phyloP scores from a whole-genome alignment of 345 rosid genomes.

The Moricandia arvensis region DNA sequence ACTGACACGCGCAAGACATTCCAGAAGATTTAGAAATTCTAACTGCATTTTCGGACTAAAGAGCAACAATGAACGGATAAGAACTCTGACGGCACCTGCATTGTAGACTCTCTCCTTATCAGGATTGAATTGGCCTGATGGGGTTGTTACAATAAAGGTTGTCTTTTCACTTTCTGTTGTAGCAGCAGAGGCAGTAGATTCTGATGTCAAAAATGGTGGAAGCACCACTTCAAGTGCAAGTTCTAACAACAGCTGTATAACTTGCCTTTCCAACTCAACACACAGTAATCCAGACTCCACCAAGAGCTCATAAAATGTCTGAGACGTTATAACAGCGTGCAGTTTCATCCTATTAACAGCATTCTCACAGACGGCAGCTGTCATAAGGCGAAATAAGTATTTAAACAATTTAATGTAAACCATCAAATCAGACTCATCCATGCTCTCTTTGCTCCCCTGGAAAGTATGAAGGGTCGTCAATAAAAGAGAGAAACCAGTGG shows the following conservation, averaged over 20 bases:
- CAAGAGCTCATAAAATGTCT: conserved; percentile 88
- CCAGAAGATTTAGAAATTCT: conserved; percentile 73
- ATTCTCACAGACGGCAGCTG: conserved; percentile 82
- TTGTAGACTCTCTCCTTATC: conserved; percentile 84
- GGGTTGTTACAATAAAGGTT: conserved; percentile 52
- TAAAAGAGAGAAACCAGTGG: conserved; percentile 96
- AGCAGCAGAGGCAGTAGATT: conserved; percentile 46
- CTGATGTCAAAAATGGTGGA: conserved; percentile 81
- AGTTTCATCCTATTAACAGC: conserved; percentile 80
- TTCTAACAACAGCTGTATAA: conserved; percentile 84
- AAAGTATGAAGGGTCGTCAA: conserved; percentile 88
- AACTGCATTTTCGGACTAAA: conserved; percentile 94
- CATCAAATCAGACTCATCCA: conserved; percentile 53
- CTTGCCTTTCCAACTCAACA: conserved; percentile 93
- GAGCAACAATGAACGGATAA: conserved; percentile 81
- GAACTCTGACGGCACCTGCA: conserved; percentile 83
- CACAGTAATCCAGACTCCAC: conserved; percentile 91
- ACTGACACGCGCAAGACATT: conserved; percentile 81
- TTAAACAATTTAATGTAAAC: conserved; percentile 72
- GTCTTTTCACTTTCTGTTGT: conserved; percentile 46
- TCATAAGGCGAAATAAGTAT: conserved; percentile 80
- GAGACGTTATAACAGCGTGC: conserved; percentile 77
- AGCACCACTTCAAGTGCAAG: conserved; percentile 93
- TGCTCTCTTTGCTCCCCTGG: conserved; percentile 61
- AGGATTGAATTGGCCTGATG: conserved; percentile 66